These are phyloP conservation scores for Setaria italica DNA, from an alignment of 202 grass and related monocot species.

Conservation along the genomic window DNA sequence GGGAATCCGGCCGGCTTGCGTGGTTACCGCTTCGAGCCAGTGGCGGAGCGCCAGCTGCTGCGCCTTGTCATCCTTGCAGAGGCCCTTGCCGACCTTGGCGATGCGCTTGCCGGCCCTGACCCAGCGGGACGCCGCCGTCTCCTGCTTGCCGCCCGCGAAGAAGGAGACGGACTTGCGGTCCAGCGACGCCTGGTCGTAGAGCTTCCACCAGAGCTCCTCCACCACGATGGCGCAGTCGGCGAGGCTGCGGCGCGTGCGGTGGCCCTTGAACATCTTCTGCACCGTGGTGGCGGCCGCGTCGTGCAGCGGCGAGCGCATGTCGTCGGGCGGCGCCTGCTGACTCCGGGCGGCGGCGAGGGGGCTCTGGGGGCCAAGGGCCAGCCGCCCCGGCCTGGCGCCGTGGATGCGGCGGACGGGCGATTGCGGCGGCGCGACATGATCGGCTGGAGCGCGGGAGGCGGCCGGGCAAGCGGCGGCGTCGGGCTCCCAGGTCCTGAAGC, in stretches of 20 bases:
- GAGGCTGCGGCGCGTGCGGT: conserved; percentile 73
- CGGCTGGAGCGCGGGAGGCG: not conserved
- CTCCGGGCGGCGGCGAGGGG: not conserved
- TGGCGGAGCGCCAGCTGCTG: conserved; percentile 73
- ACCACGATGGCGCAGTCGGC: conserved; percentile 84
- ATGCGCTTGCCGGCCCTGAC: conserved; percentile 58
- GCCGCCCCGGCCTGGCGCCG: conserved; percentile 18
- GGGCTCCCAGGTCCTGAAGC: conserved; percentile 50
- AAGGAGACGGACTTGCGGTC: conserved; percentile 70
- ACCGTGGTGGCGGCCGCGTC: conserved; percentile 66
- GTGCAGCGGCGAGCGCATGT: conserved; percentile 36
- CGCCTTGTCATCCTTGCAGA: conserved; percentile 78
- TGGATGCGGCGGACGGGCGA: conserved; percentile 9
- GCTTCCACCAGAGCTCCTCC: conserved; percentile 88
- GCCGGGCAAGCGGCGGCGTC: not conserved
- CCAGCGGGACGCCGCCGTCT: conserved; percentile 68
- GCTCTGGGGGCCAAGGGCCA: not conserved
- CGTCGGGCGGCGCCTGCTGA: conserved; percentile 46
- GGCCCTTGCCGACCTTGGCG: conserved; percentile 78
- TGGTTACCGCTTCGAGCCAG: conserved; percentile 73
- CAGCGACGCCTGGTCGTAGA: conserved; percentile 69
- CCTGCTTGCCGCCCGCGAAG: conserved; percentile 55
- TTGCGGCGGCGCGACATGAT: not conserved
- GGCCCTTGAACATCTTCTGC: conserved; percentile 84
- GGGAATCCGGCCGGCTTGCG: not conserved